phyloP scores from a whole-genome alignment of 306 rosid species.

The Abrus pulchellus region DNA sequence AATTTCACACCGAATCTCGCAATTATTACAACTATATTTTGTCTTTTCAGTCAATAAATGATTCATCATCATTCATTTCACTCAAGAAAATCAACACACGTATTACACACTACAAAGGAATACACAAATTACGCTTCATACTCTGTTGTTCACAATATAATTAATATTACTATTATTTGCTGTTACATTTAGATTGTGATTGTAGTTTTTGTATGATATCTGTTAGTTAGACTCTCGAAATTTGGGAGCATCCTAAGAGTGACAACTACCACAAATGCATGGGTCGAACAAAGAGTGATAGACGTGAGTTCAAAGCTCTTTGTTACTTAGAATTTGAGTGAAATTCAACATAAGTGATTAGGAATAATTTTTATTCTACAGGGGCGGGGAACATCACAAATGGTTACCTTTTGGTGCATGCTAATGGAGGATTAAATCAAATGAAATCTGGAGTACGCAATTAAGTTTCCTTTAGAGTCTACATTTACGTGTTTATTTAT shows the following conservation, averaged over 20 bases:
- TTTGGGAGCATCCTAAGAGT: conserved; percentile 68
- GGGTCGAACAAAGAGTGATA: conserved; percentile 36
- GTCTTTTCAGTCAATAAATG: neutral
- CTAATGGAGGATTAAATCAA: conserved; percentile 87
- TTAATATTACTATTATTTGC: neutral
- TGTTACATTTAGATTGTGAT: conserved; percentile 48
- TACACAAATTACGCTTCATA: neutral
- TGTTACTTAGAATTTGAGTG: conserved; percentile 6
- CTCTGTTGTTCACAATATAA: neutral
- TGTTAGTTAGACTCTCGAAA: conserved; percentile 63
- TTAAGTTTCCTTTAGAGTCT: neutral
- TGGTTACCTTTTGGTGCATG: conserved; percentile 64
- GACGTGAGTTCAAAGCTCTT: conserved; percentile 46
- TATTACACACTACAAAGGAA: neutral
- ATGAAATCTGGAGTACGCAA: conserved; percentile 73
- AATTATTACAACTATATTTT: neutral
- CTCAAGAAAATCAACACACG: neutral
- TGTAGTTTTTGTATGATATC: conserved; percentile 48
- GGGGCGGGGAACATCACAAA: conserved; percentile 55
- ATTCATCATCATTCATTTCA: too few species aligned
- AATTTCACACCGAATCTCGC: too few species aligned
- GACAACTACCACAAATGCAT: conserved; percentile 58
- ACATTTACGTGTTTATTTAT: neutral
- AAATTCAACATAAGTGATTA: conserved; percentile 1
- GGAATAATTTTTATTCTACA: conserved; percentile 41